Evolutionary conservation across 2,329 filamentous ascomycete species (phyloP), one percentile per base, ranked within the genome.

Genomic region (Byssochlamys sp.): DNA sequence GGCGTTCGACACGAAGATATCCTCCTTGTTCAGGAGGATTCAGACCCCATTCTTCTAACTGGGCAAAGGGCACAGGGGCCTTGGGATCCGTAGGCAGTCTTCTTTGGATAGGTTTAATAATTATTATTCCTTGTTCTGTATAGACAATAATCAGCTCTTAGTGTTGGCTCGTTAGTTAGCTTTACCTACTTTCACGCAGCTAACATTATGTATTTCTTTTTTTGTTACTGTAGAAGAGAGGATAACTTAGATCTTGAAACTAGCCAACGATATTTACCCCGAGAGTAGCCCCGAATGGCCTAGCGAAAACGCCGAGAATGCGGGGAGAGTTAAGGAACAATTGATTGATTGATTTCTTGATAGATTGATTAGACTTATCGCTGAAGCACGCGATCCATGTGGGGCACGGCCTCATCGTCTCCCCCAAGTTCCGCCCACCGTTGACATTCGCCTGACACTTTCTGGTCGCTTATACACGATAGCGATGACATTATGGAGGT

Each of bases 1-100:
- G 84, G 84, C 0, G 82, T 85, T 1, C 73, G 83, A 39, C 82
- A 85, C 64, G 84, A 87, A 65, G 83, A 86, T 63, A 75, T 86
- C 6, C 78, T 84, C 55, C 70, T 86, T 2, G 80, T 86, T 6
- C 80, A 67, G 57, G 78, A 79, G 56, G 66, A 78, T 55, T 81
- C 78, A 0, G 75, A 80, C 55, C 79, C 83, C 0, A 79, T 84
- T 52, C 69, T 84, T 11, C 67, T 86, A 53, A 84, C 78, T 25
- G 82, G 82, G 1, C 73, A 68, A 2, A 75, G 79, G 56, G 81
- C 83, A 1, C 71, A 58, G 1, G 76, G 77, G 4, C 76, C 83
- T 1, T 84, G 81, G 72, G 73, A 83, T 50, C 82, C 83, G 51
- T 67, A 53, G 52, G 25, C 5, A 11, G n/a, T 3, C 7, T 27